Evolutionary conservation across 495 filamentous ascomycete genomes (phyloP).

Genomic region (Endocarpon pusillum): DNA sequence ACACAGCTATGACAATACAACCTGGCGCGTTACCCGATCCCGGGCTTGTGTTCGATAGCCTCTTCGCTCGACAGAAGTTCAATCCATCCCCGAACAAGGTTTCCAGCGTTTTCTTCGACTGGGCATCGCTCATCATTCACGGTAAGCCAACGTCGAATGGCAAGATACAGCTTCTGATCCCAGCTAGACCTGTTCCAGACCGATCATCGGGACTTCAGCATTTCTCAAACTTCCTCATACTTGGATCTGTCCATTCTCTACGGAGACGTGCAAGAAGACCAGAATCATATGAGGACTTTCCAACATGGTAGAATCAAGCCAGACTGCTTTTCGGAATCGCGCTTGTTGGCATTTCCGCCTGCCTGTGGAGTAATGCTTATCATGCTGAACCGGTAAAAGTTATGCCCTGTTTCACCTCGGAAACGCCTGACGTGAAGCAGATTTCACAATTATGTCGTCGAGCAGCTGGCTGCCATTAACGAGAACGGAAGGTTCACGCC

Average conservation of each 20-base stretch:
- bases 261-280: slow-evolving; percentile 37
- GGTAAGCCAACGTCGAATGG: slow-evolving; percentile 11
- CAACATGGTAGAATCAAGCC: slow-evolving; percentile 40
- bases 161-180: slow-evolving; percentile 1
- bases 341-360: slow-evolving; percentile 37
- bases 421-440: slow-evolving; percentile 9
- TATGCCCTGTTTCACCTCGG: not conserved
- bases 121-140: not conserved
- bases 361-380: slow-evolving; percentile 39
- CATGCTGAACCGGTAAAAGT: slow-evolving; percentile 35
- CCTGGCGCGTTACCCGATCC: slow-evolving; percentile 36
- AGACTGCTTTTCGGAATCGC: slow-evolving; percentile 38
- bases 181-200: slow-evolving; percentile 25
- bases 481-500: slow-evolving; percentile 53
- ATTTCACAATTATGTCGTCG: slow-evolving; percentile 69
- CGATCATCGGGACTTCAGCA: slow-evolving; percentile 31
- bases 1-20: slow-evolving; percentile 27
- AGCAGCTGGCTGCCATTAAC: slow-evolving; percentile 51
- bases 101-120: slow-evolving; percentile 10
- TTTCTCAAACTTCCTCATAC: slow-evolving; percentile 41
- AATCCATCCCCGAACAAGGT: slow-evolving; percentile 34
- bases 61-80: slow-evolving; percentile 36
- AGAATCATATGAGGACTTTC: slow-evolving; percentile 37
- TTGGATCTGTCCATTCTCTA: slow-evolving; percentile 42
- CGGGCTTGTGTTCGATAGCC: slow-evolving; percentile 36